Base-by-base conservation (phyloP, 2,329 filamentous ascomycete genomes). In the Fusarium torulosum region DNA sequence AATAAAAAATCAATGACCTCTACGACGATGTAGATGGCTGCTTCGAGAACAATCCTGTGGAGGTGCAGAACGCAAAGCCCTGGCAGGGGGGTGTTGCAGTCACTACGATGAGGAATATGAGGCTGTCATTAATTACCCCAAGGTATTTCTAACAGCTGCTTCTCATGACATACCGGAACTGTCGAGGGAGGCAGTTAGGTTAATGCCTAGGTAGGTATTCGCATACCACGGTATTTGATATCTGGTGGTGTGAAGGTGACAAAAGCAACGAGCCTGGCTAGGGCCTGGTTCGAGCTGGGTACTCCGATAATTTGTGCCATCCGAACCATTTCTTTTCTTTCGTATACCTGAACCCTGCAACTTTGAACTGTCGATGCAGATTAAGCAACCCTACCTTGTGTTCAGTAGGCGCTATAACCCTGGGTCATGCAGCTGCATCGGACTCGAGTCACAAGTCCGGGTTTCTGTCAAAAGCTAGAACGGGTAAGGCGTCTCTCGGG, bases 401-500 rank as follows among this genome's bases (percentile, higher is more conserved):
- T 10, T 37, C 35, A 37, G 35, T 37, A n/a, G 35, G 35, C 35
- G n/a, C 33, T 17, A 37, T 6, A 17, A 6, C 35, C 35, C 35
- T 37, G 8, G 8, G 17, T 10, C 17, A 41, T 45, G 49, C 33
- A 41, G 43, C 41, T 64, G 58, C 62, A 54, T 47, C 52, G 53
- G 50, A 29, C 31, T 53, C 23, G 42, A 42, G 47, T 59, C 52
- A 42, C 57, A 49, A 21, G 43, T 51, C 50, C 50, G 47, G 17
- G 43, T 21, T 55, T 42, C 27, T 45, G 53, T 41, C 47, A 49
- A 21, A 35, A 17, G n/a, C 40, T 42, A 41, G 25, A 67, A 52
- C 37, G 49, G 60, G 54, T 33, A 59, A 60, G 49, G 58, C 57
- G 70, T 58, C 56, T 47, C 44, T 67, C 70, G 70, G 70, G 49